A percentile compares a stretch with the other conserved stretches of the same genome.
These are phyloP conservation scores for Halenospora varia DNA, from an alignment of 495 filamentous ascomycete genomes.

Conservation along the genomic window DNA sequence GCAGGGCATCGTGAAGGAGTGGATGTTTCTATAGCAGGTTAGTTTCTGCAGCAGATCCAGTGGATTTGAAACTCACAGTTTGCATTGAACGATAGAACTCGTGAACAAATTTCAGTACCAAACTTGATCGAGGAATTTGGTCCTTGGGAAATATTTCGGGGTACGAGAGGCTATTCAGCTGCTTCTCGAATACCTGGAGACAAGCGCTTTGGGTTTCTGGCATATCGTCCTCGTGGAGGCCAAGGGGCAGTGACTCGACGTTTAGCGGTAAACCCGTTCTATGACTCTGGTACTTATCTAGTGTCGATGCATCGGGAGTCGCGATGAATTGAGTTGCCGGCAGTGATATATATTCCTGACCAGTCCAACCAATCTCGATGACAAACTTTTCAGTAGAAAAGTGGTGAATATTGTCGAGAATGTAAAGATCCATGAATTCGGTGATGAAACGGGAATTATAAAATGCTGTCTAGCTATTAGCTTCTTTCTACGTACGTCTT, in stretches of 20 bases:
- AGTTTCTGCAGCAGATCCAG: not conserved
- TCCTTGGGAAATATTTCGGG: not conserved
- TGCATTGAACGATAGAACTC: conserved; percentile 1
- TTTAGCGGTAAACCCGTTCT: not conserved
- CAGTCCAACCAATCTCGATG: conserved; percentile 6
- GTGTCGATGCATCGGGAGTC: not conserved
- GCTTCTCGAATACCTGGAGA: not conserved
- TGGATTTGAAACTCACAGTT: not conserved
- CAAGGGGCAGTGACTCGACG: conserved; percentile 16
- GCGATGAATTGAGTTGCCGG: conserved; percentile 2
- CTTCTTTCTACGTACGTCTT: not conserved
- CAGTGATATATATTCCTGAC: not conserved
- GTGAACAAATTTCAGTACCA: not conserved
- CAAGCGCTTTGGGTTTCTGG: not conserved
- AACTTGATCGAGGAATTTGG: not conserved
- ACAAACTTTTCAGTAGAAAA: not conserved
- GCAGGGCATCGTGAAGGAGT: conserved; percentile 1
- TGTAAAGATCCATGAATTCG: conserved; percentile 4
- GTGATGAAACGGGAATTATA: conserved; percentile 2
- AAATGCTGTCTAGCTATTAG: not conserved
- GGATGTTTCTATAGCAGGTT: conserved; percentile 2
- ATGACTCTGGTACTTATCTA: conserved; percentile 3
- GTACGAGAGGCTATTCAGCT: not conserved
- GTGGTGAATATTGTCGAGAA: conserved; percentile 2
- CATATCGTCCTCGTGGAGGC: not conserved